Conservation (phyloP, 331 rosid genomes). For the Acacia pycnantha region DNA sequence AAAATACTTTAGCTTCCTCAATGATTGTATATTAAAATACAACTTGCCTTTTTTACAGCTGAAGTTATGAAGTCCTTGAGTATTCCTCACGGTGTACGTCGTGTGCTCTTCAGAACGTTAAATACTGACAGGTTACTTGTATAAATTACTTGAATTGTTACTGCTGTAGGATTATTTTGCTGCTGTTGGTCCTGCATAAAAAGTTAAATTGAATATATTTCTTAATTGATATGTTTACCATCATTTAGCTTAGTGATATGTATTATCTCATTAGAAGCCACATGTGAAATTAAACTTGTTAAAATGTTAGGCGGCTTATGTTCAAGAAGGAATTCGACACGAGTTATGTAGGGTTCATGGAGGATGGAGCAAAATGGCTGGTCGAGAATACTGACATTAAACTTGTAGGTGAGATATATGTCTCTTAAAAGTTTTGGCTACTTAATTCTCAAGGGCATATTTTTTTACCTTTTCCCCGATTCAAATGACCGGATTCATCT, state of each 20-base stretch:
- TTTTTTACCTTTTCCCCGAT: neutral
- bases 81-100: slow-evolving; percentile 78
- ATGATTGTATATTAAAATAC: neutral
- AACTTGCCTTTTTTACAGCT: slow-evolving; percentile 41
- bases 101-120: slow-evolving; percentile 85
- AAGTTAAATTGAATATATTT: neutral
- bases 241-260: slow-evolving; percentile 14
- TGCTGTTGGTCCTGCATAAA: slow-evolving; percentile 1
- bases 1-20: neutral
- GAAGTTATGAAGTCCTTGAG: slow-evolving; percentile 83
- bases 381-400: slow-evolving; percentile 88
- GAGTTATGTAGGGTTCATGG: slow-evolving; percentile 86
- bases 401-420: slow-evolving; percentile 76
- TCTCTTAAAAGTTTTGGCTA: neutral
- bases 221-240: slow-evolving; percentile 1
- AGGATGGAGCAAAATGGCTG: slow-evolving; percentile 93
- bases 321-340: slow-evolving; percentile 75
- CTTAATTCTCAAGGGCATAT: slow-evolving; percentile 10
- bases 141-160: neutral
- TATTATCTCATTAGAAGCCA: slow-evolving; percentile 18
- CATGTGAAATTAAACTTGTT: slow-evolving; percentile 26
- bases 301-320: slow-evolving; percentile 78
- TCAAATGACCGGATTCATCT: slow-evolving; percentile 2
- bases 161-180: slow-evolving; percentile 13
- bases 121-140: slow-evolving; percentile 75